Evolutionary conservation across 2,329 filamentous ascomycete species (phyloP), one percentile per base, ranked within the genome.

Genomic region (Colletotrichum abscissum): DNA sequence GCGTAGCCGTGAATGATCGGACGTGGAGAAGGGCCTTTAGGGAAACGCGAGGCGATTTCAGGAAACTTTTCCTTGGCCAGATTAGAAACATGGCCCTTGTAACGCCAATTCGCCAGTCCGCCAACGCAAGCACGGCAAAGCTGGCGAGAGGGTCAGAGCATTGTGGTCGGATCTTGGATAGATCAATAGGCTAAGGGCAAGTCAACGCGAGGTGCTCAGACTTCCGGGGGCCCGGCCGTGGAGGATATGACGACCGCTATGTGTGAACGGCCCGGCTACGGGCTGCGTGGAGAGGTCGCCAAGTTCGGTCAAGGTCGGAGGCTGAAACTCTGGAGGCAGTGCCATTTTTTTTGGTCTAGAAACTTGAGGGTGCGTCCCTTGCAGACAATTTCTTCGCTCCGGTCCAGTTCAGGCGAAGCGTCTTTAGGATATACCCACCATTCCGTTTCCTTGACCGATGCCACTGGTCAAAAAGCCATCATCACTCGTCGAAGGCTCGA

Each of bases 281-380:
- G 9, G 67, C n/a, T 68, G 58, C 63, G 26, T 33, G 28, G 60
- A 42, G 69, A 67, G 59, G 63, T 56, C 58, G 72, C 72, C 72
- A 74, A 72, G 72, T 72, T 72, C 58, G 54, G 72, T 68, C 57
- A 56, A 54, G 58, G 67, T 68, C 67, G 63, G 69, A 68, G 63
- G 72, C 69, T 74, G 72, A 74, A 74, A 74, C 72, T 59, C 38
- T 68, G 30, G 72, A 68, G 69, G 72, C 72, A 49, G 63, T 46
- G 72, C 63, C 68, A 65, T 26, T 19, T 33, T 30, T 42, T 54
- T 60, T 55, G 38, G 11, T 55, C 63, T 62, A 52, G 69, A 67
- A 64, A 59, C 63, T 38, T 64, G 68, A 22, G 63, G 19, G 24
- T 63, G 63, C n/a, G 63, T 67, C 52, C 72, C 72, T 68, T 72